Evolutionary conservation across 768 basidiomycete species (phyloP).

Genomic region (Pleurotus tuber-regium): DNA sequence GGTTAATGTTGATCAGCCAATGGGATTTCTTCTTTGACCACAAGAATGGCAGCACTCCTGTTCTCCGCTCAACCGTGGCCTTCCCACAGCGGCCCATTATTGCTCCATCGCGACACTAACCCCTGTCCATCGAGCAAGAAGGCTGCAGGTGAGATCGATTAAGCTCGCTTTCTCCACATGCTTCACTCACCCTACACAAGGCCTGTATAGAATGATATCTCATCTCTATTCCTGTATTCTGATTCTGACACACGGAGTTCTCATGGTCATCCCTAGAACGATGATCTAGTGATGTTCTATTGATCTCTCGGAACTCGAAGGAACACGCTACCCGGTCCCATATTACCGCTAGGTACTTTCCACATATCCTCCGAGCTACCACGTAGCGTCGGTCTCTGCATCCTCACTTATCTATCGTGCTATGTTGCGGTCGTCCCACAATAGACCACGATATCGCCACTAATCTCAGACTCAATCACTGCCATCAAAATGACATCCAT

Average conservation of each 20-base stretch:
- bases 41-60: constrained; percentile 1
- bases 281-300: constrained; percentile 1
- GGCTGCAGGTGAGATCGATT: constrained; percentile 6
- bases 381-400: not conserved
- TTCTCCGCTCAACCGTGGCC: constrained; percentile 1
- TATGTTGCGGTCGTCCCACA: not conserved
- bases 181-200: not conserved
- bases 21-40: constrained; percentile 14
- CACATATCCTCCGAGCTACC: not conserved
- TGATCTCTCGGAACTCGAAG: not conserved
- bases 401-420: not conserved
- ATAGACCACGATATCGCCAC: not conserved
- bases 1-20: constrained; percentile 29
- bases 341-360: constrained; percentile 3
- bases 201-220: constrained; percentile 1
- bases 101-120: not conserved
- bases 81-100: constrained; percentile 4
- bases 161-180: constrained; percentile 3
- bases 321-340: not conserved
- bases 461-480: too few relatives aligned
- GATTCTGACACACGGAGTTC: not conserved
- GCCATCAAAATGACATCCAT: not conserved
- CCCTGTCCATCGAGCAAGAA: not conserved
- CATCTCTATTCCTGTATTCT: not conserved
- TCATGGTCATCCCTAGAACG: not conserved